Base-by-base conservation (phyloP, 1,284 basidiomycete genomes). In the Cryptococcus sp. region DNA sequence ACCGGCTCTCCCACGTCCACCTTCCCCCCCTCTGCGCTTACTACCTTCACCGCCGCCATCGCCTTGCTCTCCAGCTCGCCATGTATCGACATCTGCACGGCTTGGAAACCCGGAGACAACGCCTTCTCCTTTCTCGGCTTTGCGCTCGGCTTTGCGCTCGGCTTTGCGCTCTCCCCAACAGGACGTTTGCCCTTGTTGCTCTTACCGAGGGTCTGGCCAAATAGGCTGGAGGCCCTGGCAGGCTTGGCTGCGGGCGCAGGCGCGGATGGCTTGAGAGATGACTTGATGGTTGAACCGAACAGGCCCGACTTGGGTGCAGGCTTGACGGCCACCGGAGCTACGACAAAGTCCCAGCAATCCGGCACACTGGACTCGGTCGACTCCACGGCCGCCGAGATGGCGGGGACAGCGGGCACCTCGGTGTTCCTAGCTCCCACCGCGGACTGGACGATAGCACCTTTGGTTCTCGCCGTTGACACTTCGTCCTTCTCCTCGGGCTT, bases 181-280 rank as follows among this genome's bases (percentile, higher is more conserved):
- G 28, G 28, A 4, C 9, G 28, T 40, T 38, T 44, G 43, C 11
- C 37, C 52, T 38, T 21, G 16, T 40, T 52, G 18, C 12, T 23
- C 18, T 45, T 47, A n/a, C 24, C 18, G 35, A 59, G 40, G 5
- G 53, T 53, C 13, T 52, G 13, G 16, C 57, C 57, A 21, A 59
- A 59, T 18, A 59, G 37, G 20, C 43, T 39, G 23, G 49, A 58
- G 23, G 40, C 39, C 33, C 21, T 55, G n/a, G 33, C 16, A 44
- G 40, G 43, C 15, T 57, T 53, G 15, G n/a, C 24, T 28, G 45
- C 20, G 35, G 42, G 43, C 3, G 20, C n/a, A 11, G 54, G 28
- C 9, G 54, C 40, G 4, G 40, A 38, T 5, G 53, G 52, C 71
- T 75, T 57, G 52, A 53, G 58, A 76, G 33, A 76, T 46, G 44